phyloP scores from a whole-genome alignment of 2,329 filamentous ascomycete species.

The Xylaria sp. region DNA sequence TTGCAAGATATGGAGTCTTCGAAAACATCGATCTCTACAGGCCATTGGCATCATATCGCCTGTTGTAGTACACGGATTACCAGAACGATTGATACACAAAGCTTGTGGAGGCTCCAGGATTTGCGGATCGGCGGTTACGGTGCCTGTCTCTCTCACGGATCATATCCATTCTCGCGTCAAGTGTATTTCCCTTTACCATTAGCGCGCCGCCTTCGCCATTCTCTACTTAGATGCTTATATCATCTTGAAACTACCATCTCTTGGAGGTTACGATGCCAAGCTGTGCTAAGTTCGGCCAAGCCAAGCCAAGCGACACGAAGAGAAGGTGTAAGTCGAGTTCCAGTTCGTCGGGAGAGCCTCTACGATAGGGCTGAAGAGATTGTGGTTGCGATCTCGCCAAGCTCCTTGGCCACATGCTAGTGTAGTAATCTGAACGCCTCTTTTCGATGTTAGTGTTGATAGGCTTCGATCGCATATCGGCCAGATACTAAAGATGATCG shows the following conservation, averaged over 20 bases:
- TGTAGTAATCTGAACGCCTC: neutral
- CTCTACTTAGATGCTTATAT: slow-evolving; percentile 66
- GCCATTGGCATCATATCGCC: neutral
- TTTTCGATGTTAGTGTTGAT: neutral
- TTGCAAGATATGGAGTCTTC: neutral
- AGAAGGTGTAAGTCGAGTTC: slow-evolving; percentile 9
- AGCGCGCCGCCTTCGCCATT: slow-evolving; percentile 59
- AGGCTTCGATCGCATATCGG: neutral
- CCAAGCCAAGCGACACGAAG: slow-evolving; percentile 11
- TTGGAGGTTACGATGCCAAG: slow-evolving; percentile 12
- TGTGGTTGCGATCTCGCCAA: slow-evolving; percentile 13
- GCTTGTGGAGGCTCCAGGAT: neutral
- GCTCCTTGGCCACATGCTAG: slow-evolving; percentile 17
- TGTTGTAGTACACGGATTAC: neutral
- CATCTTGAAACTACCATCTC: slow-evolving; percentile 65
- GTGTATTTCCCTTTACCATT: slow-evolving; percentile 71
- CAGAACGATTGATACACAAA: neutral
- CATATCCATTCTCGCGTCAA: slow-evolving; percentile 68
- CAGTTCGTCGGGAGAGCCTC: neutral
- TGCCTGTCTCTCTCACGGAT: slow-evolving; percentile 38
- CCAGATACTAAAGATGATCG: neutral
- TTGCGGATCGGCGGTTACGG: neutral
- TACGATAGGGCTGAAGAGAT: slow-evolving; percentile 15
- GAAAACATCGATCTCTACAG: too few relatives aligned
- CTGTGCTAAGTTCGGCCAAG: slow-evolving; percentile 15